These are phyloP conservation scores for Magnusiomyces starmeri DNA, from an alignment of 1,139 yeast genomes.

Conservation along the genomic window DNA sequence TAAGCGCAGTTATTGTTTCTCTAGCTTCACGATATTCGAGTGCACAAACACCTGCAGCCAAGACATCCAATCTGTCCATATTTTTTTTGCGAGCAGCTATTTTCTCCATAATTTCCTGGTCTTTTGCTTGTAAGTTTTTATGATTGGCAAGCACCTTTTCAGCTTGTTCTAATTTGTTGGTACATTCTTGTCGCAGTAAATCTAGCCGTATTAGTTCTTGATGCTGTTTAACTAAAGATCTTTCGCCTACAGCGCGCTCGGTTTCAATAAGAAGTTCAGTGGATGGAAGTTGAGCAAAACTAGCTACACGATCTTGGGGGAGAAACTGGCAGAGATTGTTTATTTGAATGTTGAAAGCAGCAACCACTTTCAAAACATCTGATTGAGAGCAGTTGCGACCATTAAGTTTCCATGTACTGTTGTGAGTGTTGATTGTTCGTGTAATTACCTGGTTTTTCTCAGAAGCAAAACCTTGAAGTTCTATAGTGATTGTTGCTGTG, in stretches of 20 bases:
- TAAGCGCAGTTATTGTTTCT: slow-evolving; percentile 15
- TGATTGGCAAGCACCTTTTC: slow-evolving; percentile 21
- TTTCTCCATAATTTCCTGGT: slow-evolving; percentile 20
- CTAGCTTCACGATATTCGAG: slow-evolving; percentile 20
- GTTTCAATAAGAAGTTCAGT: slow-evolving; percentile 70
- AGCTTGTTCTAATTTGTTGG: slow-evolving; percentile 32
- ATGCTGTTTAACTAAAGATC: slow-evolving; percentile 51
- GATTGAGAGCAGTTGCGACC: slow-evolving; percentile 39
- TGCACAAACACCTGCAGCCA: slow-evolving; percentile 6
- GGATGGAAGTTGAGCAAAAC: slow-evolving; percentile 77
- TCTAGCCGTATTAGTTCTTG: slow-evolving; percentile 50
- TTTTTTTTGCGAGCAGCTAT: slow-evolving; percentile 10
- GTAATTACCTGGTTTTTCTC: slow-evolving; percentile 35
- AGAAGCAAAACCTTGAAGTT: slow-evolving; percentile 42
- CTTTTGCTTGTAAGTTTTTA: slow-evolving; percentile 24
- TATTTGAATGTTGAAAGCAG: slow-evolving; percentile 61
- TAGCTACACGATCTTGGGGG: slow-evolving; percentile 93
- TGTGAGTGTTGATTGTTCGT: slow-evolving; percentile 37
- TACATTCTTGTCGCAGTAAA: slow-evolving; percentile 28
- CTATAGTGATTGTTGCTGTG: slow-evolving; percentile 53
- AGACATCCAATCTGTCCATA: neutral
- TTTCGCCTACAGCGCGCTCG: slow-evolving; percentile 70
- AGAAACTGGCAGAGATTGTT: slow-evolving; percentile 90
- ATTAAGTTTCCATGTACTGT: slow-evolving; percentile 54
- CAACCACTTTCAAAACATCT: slow-evolving; percentile 35